Base-by-base conservation (phyloP, 2,329 filamentous ascomycete genomes). In the Cryphonectria parasitica region DNA sequence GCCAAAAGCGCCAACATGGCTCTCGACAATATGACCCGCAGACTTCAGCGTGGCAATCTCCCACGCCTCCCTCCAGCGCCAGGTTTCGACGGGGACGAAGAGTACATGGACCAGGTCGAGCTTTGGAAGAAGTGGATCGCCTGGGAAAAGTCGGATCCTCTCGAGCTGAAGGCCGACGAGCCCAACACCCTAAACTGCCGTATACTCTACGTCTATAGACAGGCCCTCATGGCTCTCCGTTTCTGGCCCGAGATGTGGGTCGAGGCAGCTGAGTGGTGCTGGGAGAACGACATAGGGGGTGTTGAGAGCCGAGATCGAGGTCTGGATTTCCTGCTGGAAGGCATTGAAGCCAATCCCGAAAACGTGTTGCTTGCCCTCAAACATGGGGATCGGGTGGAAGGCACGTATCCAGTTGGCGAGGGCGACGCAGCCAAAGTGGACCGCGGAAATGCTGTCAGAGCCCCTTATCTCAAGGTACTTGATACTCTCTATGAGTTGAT, bases 181-280 rank as follows among this genome's bases (percentile, higher is more conserved):
- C 84, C 88, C 3, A 87, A 89, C 67, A 86, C 88, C 8, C 96
- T 91, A 81, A 92, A 91, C 74, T 88, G 92, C 74, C 91, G 96
- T 56, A 88, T 98, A 58, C 81, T 98, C 10, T 97, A 97, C 79
- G 91, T 93, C 74, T 98, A 97, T 84, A 96, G 94, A 79, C 95
- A 98, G 79, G 94, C 95, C 5, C 83, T 97, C 63, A 97, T 98
- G 92, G 91, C 94, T 4, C 83, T 99, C 69, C 90, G 95, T 66
- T 99, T 98, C 81, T 96, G 95, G 89, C 95, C 96, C 4, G 93
- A 97, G 78, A 90, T 98, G 75, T 99, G 96, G 96, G 95, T 94
- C 65, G 94, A 98, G 72, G 95, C 94, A 13, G 93, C 95, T 0
- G 92, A 97, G 74, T 98, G 95, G 89, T 97, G 93, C 80, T 94